Evolutionary conservation across 768 basidiomycete species (phyloP).

Genomic region (Lenzites betulinus): DNA sequence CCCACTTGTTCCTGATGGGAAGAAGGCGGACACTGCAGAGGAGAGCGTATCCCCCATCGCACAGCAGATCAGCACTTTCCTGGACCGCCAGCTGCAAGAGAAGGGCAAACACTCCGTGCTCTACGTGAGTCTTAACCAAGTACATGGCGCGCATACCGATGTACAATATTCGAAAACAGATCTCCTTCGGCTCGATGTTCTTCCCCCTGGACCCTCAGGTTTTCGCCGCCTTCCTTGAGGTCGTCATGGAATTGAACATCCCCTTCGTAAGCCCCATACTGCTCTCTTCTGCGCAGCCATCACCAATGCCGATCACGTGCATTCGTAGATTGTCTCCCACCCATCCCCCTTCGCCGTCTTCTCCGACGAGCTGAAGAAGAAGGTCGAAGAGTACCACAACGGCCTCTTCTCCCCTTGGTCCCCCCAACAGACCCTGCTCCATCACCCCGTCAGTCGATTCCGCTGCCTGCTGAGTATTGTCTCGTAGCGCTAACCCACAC

Average conservation of each 20-base stretch:
- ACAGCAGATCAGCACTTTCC: slow-evolving; percentile 6
- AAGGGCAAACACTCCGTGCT: slow-evolving; percentile 23
- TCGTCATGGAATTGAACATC: slow-evolving; percentile 23
- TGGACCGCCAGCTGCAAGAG: background rate
- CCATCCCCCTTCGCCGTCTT: slow-evolving; percentile 17
- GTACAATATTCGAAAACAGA: slow-evolving; percentile 7
- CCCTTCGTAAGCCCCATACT: slow-evolving; percentile 24
- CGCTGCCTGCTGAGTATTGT: background rate
- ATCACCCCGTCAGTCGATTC: slow-evolving; percentile 25
- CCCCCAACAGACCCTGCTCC: slow-evolving; percentile 29
- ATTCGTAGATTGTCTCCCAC: slow-evolving; percentile 24
- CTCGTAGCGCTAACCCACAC: background rate
- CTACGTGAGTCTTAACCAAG: slow-evolving; percentile 20
- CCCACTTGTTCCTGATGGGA: slow-evolving; percentile 15
- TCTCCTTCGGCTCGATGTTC: slow-evolving; percentile 28
- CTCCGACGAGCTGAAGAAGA: slow-evolving; percentile 21
- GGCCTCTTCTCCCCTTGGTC: slow-evolving; percentile 28
- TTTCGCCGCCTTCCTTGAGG: slow-evolving; percentile 24
- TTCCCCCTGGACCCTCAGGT: slow-evolving; percentile 23
- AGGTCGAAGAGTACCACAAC: slow-evolving; percentile 18
- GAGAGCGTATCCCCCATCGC: slow-evolving; percentile 9
- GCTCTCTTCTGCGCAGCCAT: background rate
- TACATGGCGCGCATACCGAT: background rate
- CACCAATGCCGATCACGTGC: background rate
- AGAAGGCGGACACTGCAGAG: slow-evolving; percentile 5